phyloP scores from a whole-genome alignment of 805 yeast species.

The Jamesozyma piceae region DNA sequence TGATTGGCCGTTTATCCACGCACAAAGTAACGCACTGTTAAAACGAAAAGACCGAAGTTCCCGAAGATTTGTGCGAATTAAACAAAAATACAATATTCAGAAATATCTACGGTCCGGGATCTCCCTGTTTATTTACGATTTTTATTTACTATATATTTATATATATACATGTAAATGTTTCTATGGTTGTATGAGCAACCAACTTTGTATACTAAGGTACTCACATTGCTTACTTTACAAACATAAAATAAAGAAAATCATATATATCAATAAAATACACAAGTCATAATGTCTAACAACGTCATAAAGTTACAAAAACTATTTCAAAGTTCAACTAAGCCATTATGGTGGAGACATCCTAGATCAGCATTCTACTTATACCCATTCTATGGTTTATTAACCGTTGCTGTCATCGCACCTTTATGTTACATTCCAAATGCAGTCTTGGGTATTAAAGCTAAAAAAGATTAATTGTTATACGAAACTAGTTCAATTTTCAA shows the following conservation, averaged over 20 bases:
- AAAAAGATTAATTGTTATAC: slow-evolving; percentile 8
- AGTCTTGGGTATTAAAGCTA: slow-evolving; percentile 54
- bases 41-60: background rate
- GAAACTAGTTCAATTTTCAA: background rate
- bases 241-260: background rate
- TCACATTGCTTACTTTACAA: background rate
- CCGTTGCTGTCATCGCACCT: slow-evolving; percentile 57
- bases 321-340: slow-evolving; percentile 49
- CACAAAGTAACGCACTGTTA: background rate
- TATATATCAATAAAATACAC: background rate
- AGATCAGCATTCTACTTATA: slow-evolving; percentile 61
- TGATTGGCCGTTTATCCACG: background rate
- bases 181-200: background rate
- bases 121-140: background rate
- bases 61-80: background rate
- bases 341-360: slow-evolving; percentile 54
- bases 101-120: background rate
- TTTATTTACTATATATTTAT: too few relatives aligned
- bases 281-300: slow-evolving; percentile 32
- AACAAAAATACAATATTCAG: background rate
- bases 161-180: background rate
- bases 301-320: slow-evolving; percentile 51
- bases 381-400: slow-evolving; percentile 71
- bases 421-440: slow-evolving; percentile 68
- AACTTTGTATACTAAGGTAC: background rate